phyloP scores from a whole-genome alignment of 1,284 basidiomycete genomes.

The Sporisorium graminicola region DNA sequence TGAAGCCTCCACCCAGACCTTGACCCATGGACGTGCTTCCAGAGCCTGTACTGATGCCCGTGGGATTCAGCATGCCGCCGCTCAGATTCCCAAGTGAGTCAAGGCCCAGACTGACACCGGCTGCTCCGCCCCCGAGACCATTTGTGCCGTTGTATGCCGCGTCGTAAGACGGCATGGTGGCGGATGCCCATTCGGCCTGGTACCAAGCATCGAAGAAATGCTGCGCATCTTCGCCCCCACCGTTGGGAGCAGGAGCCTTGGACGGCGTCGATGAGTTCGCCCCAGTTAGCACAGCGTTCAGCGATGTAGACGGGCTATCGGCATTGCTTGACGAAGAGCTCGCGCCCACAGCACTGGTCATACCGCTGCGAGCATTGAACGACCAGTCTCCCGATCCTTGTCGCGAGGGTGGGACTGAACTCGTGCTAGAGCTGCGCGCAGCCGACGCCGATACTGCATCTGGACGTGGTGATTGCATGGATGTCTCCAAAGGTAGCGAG shows the following conservation, averaged over 20 bases:
- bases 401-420: constrained; percentile 21
- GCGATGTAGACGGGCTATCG: constrained; percentile 37
- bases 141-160: constrained; percentile 40
- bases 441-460: constrained; percentile 7
- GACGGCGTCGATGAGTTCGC: constrained; percentile 36
- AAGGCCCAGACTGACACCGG: constrained; percentile 36
- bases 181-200: constrained; percentile 54
- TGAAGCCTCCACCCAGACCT: constrained; percentile 43
- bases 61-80: constrained; percentile 17
- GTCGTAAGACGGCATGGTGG: constrained; percentile 51
- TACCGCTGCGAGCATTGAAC: constrained; percentile 20
- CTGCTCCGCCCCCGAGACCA: constrained; percentile 34
- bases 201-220: constrained; percentile 56
- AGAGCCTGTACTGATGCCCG: neutral
- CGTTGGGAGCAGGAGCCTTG: constrained; percentile 20
- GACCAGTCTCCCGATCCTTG: constrained; percentile 47
- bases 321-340: constrained; percentile 36
- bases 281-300: constrained; percentile 9
- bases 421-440: neutral
- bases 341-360: constrained; percentile 14
- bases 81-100: constrained; percentile 36
- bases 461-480: constrained; percentile 10
- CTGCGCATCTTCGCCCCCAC: constrained; percentile 52
- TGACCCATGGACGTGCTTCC: constrained; percentile 18
- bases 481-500: neutral